Evolutionary conservation across 2,329 filamentous ascomycete species (phyloP).

Genomic region (Simplicillium aogashimaense): DNA sequence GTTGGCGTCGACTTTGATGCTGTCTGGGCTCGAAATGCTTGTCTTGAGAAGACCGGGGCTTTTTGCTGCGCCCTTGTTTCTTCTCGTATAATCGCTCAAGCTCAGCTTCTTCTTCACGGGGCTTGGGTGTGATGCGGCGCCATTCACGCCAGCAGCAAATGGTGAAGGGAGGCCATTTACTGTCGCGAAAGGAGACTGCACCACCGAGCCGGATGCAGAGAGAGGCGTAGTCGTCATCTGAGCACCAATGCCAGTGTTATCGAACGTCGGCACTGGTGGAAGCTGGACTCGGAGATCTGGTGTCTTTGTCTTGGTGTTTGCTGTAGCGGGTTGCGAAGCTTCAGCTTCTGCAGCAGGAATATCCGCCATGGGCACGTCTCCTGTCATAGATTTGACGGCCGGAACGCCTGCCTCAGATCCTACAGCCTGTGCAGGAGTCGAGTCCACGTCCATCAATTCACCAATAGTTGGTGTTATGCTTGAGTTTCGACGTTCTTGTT

Average conservation of each 20-base stretch:
- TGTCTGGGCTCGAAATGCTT: slow-evolving; percentile 23
- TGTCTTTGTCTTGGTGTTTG: slow-evolving; percentile 24
- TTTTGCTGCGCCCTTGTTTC: slow-evolving; percentile 43
- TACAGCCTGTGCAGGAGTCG: neutral
- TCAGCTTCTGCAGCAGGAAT: slow-evolving; percentile 1
- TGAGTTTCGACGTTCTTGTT: slow-evolving; percentile 23
- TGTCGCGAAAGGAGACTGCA: slow-evolving; percentile 40
- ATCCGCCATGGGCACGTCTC: slow-evolving; percentile 2
- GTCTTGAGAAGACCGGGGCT: slow-evolving; percentile 22
- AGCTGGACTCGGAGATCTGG: slow-evolving; percentile 44
- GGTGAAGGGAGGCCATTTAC: slow-evolving; percentile 27
- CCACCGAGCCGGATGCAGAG: slow-evolving; percentile 30
- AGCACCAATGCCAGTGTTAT: slow-evolving; percentile 22
- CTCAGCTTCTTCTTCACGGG: slow-evolving; percentile 60
- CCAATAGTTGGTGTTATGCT: slow-evolving; percentile 10
- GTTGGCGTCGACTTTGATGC: slow-evolving; percentile 24
- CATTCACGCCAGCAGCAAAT: slow-evolving; percentile 32
- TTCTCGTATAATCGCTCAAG: slow-evolving; percentile 55
- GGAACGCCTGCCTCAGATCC: slow-evolving; percentile 1
- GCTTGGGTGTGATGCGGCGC: slow-evolving; percentile 38
- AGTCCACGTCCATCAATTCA: slow-evolving; percentile 29
- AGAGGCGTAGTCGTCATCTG: slow-evolving; percentile 33
- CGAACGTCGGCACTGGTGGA: slow-evolving; percentile 44
- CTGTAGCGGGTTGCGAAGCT: slow-evolving; percentile 9
- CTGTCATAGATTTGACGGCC: neutral